Base-by-base conservation (phyloP, 345 rosid genomes). In the Aquilaria yunnanensis region DNA sequence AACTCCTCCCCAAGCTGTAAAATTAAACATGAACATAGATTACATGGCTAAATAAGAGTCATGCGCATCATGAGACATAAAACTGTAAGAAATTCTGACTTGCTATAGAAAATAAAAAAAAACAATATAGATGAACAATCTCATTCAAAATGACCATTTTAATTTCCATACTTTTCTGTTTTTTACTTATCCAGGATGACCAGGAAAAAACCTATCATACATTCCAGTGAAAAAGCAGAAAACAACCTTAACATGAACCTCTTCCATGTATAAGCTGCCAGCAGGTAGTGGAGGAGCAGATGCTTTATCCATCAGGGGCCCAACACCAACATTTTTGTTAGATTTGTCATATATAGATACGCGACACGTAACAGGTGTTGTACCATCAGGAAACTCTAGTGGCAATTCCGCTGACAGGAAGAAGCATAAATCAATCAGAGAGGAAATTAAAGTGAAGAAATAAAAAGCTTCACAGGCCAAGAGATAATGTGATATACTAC, bases 331-430 rank as follows among this genome's bases (percentile, higher is more conserved):
- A 59, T 86, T 94, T 70, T 94, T 90, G 70, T 89, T 96, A 10
- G 93, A 88, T 62, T 83, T 80, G 63, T 90, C 87, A 69, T 88
- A 94, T 70, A 94, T 77, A 55, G 92, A 94, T 55, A 90, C 93
- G 48, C 99, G 96, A 51, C 97, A 88, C 55, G 99, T 86, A 50
- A 94, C 99, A 59, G 99, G 99, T 29, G 97, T 90, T 14, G 97
- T 94, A 45, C 99, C 99, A 80, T 90, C 96, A 6, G 99, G 96
- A 77, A 94, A 90, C 85, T 94, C 99, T 70, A 90, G 74, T 5
- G 99, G 99, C 54, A 90, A 70, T 75, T 85, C 97, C 75, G 89
- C 99, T 64, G 67, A 70, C 47, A 51, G 60, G 50, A 56, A 70
- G 3, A 16, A 54, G 14, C 47, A 32, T 48, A 47, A 58, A 67